Evolutionary conservation across 228 moss, liverwort and hornwort genomes (phyloP).

Genomic region (Sphagnum fallax): DNA sequence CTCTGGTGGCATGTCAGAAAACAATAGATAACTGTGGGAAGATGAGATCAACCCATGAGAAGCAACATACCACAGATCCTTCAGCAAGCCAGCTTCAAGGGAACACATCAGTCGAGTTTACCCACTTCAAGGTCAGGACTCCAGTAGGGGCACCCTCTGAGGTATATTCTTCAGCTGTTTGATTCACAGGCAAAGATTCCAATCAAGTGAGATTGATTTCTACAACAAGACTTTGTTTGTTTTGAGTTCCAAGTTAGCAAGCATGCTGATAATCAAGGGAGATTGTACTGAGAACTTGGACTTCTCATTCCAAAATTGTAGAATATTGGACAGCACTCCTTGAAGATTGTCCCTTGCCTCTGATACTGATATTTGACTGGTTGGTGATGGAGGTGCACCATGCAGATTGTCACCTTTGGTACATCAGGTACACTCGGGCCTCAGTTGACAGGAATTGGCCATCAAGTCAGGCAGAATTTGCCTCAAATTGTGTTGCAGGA

Average conservation of each 20-base stretch:
- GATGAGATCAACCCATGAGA: conserved; percentile 5
- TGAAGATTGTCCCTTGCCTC: too few relatives aligned
- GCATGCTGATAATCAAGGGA: too few relatives aligned
- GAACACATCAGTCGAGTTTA: conserved; percentile 10
- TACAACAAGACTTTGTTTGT: too few relatives aligned
- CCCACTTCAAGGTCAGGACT: conserved; percentile 17
- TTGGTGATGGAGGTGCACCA: background rate
- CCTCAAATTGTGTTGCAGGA: conserved; percentile 20
- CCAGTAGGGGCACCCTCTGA: conserved; percentile 7
- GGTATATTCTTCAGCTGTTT: conserved; percentile 2
- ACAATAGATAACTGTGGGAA: conserved; percentile 21
- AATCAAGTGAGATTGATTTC: too few relatives aligned
- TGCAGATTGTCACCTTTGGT: conserved; percentile 19
- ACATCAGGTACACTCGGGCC: conserved; percentile 16
- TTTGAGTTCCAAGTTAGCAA: too few relatives aligned
- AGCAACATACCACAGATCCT: background rate
- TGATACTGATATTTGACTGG: too few relatives aligned
- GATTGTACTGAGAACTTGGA: too few relatives aligned
- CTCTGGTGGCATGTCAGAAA: conserved; percentile 7
- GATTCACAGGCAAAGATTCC: too few relatives aligned
- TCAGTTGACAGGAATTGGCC: conserved; percentile 16
- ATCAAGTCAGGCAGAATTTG: conserved; percentile 35
- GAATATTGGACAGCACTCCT: too few relatives aligned
- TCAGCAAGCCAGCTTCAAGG: background rate
- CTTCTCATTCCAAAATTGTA: too few relatives aligned